Evolutionary conservation across 768 basidiomycete species (phyloP), one percentile per base, ranked within the genome.

Genomic region (Amanita fuliginea): DNA sequence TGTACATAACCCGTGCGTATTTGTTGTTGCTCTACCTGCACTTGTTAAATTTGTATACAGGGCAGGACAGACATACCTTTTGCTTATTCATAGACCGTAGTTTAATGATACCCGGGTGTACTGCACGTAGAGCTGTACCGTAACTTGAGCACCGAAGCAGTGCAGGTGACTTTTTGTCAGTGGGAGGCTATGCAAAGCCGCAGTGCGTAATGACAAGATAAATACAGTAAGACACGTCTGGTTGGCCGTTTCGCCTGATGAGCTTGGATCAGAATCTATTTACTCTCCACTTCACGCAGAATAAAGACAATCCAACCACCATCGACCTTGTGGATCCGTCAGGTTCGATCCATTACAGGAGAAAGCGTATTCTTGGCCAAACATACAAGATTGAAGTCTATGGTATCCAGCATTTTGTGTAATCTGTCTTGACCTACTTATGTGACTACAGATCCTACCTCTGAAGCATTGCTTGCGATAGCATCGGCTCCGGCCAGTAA

Each of bases 241-340:
- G 30, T 2, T 30, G 9, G 9, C 46, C 21, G 19, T 13, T 21
- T 21, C 13, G 8, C n/a, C 16, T 6, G 7, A 90, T 90, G 88
- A 86, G 86, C 60, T 69, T 92, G 48, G 88, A 91, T 63, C 76
- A 87, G 63, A 91, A 90, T 61, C 69, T 92, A 9, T 92, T 91
- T 68, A 91, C 89, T 2, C 78, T 92, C 48, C 64, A 75, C 54
- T 66, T 89, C 49, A 73, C 75, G 0, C 77, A 77, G 4, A 77
- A 76, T 60, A 64, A 77, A 51, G 74, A 80, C 34, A 73, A 81
- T 54, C 73, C 76, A 9, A 69, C 70, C 55, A 75, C 83, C 14
- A 64, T 84, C 19, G 88, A 91, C 62, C 77, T 92, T 46, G 67
- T 78, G 19, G 86, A 90, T 57, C 69, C 77, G 2, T 61, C 71